These are phyloP conservation scores for Talaromyces verruculosus DNA, from an alignment of 2,329 filamentous ascomycete genomes.

Conservation along the genomic window DNA sequence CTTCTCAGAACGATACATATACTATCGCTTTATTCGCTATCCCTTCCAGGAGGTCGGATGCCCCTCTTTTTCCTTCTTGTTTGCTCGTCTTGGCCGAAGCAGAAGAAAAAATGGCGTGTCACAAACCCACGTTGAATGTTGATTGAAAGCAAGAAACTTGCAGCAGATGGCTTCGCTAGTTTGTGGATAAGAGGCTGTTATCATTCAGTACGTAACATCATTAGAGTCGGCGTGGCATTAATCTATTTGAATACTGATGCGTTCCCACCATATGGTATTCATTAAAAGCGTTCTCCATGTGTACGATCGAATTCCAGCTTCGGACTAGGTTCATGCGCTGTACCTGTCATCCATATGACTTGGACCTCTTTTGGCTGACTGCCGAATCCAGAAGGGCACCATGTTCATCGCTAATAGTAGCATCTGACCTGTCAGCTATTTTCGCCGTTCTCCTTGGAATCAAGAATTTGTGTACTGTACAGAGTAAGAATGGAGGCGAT, in stretches of 20 bases:
- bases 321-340: slow-evolving; percentile 3
- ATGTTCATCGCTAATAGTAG: slow-evolving; percentile 4
- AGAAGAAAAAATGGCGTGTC: slow-evolving; percentile 9
- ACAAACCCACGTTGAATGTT: slow-evolving; percentile 17
- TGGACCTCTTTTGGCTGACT: slow-evolving; percentile 1
- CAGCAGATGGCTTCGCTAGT: slow-evolving; percentile 16
- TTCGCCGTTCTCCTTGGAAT: not conserved
- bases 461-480: no score
- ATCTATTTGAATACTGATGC: slow-evolving; percentile 4
- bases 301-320: not conserved
- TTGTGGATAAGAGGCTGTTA: slow-evolving; percentile 2
- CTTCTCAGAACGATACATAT: slow-evolving; percentile 5
- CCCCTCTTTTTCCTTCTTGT: not conserved
- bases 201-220: not conserved
- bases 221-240: not conserved
- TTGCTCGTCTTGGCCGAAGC: not conserved
- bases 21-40: not conserved
- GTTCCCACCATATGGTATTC: not conserved
- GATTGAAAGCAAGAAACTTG: not conserved
- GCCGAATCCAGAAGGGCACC: not conserved
- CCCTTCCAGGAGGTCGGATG: not conserved
- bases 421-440: slow-evolving; percentile 20
- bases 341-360: slow-evolving; percentile 10
- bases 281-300: slow-evolving; percentile 1
- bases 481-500: not conserved